A percentile compares a stretch with the other conserved stretches of the same genome.
Conservation (phyloP, 73 alveolate species). For the Paramecium bursaria region DNA sequence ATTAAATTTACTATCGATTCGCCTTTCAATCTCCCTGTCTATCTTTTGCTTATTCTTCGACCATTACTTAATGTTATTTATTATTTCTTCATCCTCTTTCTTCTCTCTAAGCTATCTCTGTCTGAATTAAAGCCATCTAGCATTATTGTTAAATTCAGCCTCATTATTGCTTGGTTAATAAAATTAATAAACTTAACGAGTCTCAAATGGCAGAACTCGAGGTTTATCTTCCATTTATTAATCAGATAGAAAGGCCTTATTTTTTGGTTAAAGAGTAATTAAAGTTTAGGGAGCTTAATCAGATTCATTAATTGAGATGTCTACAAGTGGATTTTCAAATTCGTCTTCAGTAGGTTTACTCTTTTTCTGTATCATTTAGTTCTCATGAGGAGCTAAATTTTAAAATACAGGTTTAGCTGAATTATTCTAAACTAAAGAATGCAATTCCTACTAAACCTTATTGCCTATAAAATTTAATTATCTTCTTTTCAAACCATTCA, state of each 20-base stretch:
- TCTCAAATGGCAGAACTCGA: conserved; percentile 30
- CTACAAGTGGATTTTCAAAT: conserved; percentile 3
- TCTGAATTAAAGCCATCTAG: conserved; percentile 60
- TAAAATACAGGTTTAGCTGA: not conserved
- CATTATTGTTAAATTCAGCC: conserved; percentile 34
- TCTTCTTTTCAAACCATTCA: not conserved
- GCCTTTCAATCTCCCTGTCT: conserved; percentile 64
- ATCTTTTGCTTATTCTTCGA: conserved; percentile 53
- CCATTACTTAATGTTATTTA: conserved; percentile 58
- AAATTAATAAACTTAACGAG: conserved; percentile 11
- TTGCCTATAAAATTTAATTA: not conserved
- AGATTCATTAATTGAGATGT: conserved; percentile 3
- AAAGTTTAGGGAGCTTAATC: not conserved
- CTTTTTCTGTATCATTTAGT: not conserved
- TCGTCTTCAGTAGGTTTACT: conserved; percentile 39
- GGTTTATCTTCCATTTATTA: conserved; percentile 16
- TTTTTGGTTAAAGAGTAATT: conserved; percentile 5
- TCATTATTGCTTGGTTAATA: conserved; percentile 64
- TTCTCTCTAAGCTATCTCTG: conserved; percentile 51
- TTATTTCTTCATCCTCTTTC: conserved; percentile 62
- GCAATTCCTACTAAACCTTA: not conserved
- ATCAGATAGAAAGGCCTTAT: conserved; percentile 27
- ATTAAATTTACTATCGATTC: conserved; percentile 57
- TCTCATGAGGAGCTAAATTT: not conserved
- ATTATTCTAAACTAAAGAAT: not conserved